Conservation (phyloP, 169 alveolate species). For the Plasmodium chabaudi region DNA sequence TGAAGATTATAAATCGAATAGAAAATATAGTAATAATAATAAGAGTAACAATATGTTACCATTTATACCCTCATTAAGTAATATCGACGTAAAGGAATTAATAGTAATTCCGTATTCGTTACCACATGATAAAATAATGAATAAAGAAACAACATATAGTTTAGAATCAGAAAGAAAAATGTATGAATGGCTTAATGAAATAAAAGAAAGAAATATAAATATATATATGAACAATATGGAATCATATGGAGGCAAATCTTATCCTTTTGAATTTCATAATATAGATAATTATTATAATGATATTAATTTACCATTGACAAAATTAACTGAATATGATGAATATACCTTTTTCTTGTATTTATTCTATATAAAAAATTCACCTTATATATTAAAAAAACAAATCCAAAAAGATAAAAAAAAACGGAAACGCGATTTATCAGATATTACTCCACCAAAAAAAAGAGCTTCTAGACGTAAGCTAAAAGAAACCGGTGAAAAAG, state of each 20-base stretch:
- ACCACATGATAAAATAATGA: conserved; percentile 14
- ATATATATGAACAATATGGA: conserved; percentile 67
- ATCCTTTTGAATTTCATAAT: conserved; percentile 70
- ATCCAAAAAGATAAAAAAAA: conserved; percentile 65
- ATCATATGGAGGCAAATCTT: conserved; percentile 42
- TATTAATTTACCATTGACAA: conserved; percentile 49
- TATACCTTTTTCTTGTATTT: conserved; percentile 63
- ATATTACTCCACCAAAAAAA: conserved; percentile 50
- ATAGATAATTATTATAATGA: conserved; percentile 42
- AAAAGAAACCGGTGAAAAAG: conserved; percentile 30
- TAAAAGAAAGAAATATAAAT: conserved; percentile 42
- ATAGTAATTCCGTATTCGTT: conserved; percentile 59
- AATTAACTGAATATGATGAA: conserved; percentile 62
- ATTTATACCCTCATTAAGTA: conserved; percentile 6
- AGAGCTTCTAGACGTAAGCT: conserved; percentile 55
- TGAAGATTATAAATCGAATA: not conserved
- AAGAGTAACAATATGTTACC: not conserved
- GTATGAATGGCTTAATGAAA: conserved; percentile 38
- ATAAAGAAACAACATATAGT: conserved; percentile 27
- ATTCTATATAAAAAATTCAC: conserved; percentile 64
- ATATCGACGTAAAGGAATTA: conserved; percentile 51
- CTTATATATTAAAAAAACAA: conserved; percentile 67
- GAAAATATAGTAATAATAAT: no score
- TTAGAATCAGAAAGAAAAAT: conserved; percentile 12
- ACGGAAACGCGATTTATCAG: conserved; percentile 62